Evolutionary conservation across 2,329 filamentous ascomycete species (phyloP), one percentile per base, ranked within the genome.

Genomic region (Pseudogymnoascus sp.): DNA sequence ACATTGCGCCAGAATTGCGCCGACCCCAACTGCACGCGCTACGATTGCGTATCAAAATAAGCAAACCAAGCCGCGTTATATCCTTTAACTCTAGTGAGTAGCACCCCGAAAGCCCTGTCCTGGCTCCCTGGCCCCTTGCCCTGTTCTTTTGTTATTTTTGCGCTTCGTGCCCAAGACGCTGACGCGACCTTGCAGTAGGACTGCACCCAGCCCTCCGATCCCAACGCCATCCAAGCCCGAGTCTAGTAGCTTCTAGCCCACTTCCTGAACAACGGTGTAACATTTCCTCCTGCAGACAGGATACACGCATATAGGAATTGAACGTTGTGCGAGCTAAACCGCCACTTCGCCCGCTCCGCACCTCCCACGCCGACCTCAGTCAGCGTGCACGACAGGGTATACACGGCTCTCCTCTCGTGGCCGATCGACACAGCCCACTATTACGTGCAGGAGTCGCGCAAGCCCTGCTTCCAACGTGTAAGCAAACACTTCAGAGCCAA

Each of bases 401-500:
- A 59, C 57, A 59, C 57, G 26, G 39, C 39, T 54, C 40, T 58
- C 10, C 26, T 37, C n/a, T 58, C 57, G 57, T 39, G 33, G 57
- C 21, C 37, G 68, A 68, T 70, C 67, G 60, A 65, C 68, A 61
- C 64, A 63, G 41, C 58, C 59, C 61, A 44, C 57, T 37, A 39
- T 59, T 59, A 35, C 26, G 57, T 40, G 33, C 33, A 39, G 37
- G 21, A 59, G 57, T 59, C 17, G 57, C 62, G 64, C 60, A 65
- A 61, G 64, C 64, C 64, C 64, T 63, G 62, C 61, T 63, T 61
- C 60, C 61, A 61, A 60, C 59, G 61, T 64, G 63, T 63, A 61
- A 62, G 62, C 37, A 67, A 66, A 67, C 63, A 65, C 57, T 59
- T 66, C 67, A 68, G 61, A 59, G 65, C 63, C 67, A 66, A 64